Evolutionary conservation across 1,139 yeast genomes (phyloP), one percentile per base, ranked within the genome.

Genomic region (Geotrichum carabidarum): DNA sequence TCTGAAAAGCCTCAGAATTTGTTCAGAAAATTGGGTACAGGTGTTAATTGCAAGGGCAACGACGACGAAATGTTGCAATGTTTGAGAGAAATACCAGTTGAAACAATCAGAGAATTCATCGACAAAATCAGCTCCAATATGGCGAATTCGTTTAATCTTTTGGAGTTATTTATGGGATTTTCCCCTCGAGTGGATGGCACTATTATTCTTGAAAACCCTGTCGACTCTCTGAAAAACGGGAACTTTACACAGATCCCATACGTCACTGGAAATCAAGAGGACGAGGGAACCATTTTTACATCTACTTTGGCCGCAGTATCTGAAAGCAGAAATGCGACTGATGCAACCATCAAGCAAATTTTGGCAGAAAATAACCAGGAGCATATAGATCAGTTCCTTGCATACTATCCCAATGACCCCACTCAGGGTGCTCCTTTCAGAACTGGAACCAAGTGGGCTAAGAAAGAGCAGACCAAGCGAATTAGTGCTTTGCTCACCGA

Each of bases 201-300:
- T 1, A 18, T 47, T 9, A 45, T 62, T 22, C 32, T 53, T 8
- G 56, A 56, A 12, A 50, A 40, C 30, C 51, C 60, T 9, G 53
- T 40, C 36, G 48, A 57, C 14, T 36, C 60, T 22, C 41, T 59
- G 3, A 35, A 14, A 5, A 37, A 50, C 2, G 63, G 62, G 11
- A 41, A 53, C 14, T 52, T 48, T 37, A 57, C 64, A 32, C 44
- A 55, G 17, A 57, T 63, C 6, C 66, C 65, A 5, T 51, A 54
- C 30, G 58, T 63, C 9, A 46, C 55, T 38, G 66, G 66, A 8
- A 57, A 56, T 41, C 59, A 62, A 46, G 58, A 58, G 41, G 66
- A 63, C 45, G 66, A 63, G 44, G 66, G 66, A 1, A 59, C 65
- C 2, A 11, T 58, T 11, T 59, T 63, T 34, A 46, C 62, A 3